Conservation (phyloP, 768 basidiomycete species). For the Scleroderma bovista region DNA sequence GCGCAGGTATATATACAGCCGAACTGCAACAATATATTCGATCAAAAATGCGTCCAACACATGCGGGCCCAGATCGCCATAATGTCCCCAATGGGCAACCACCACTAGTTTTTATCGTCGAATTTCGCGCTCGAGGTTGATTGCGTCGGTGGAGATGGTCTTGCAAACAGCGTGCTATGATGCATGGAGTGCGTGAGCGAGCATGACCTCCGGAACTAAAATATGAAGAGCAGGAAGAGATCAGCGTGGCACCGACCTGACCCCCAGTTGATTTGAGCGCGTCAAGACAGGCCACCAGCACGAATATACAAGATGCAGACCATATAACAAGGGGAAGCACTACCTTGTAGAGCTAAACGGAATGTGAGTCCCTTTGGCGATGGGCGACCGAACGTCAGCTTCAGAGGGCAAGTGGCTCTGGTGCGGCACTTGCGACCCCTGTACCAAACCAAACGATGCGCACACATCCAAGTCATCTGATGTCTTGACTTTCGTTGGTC, state of each 20-base stretch:
- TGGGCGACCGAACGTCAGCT: slow-evolving; percentile 25
- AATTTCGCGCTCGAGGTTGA: slow-evolving; percentile 2
- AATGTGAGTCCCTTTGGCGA: slow-evolving; percentile 18
- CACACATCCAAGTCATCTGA: slow-evolving; percentile 3
- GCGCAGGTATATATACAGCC: no score
- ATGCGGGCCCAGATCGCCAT: no score
- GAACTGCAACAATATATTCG: background rate
- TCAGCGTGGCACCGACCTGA: background rate
- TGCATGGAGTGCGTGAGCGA: slow-evolving; percentile 15
- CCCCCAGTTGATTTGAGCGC: slow-evolving; percentile 6
- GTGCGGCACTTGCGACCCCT: slow-evolving; percentile 8
- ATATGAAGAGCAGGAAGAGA: slow-evolving; percentile 10
- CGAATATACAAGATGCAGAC: background rate
- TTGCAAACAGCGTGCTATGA: slow-evolving; percentile 19
- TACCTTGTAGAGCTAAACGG: slow-evolving; percentile 17
- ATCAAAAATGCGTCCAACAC: background rate
- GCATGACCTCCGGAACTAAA: slow-evolving; percentile 10
- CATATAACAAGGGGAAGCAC: slow-evolving; percentile 5
- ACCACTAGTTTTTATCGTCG: background rate
- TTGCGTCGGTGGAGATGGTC: slow-evolving; percentile 19
- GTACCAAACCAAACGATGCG: slow-evolving; percentile 7
- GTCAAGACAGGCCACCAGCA: slow-evolving; percentile 5
- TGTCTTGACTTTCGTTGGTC: background rate
- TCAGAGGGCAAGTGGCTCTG: slow-evolving; percentile 6
- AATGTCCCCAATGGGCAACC: no score